Base-by-base conservation (phyloP, 1,139 yeast species). In the Protomyces pachydermus region DNA sequence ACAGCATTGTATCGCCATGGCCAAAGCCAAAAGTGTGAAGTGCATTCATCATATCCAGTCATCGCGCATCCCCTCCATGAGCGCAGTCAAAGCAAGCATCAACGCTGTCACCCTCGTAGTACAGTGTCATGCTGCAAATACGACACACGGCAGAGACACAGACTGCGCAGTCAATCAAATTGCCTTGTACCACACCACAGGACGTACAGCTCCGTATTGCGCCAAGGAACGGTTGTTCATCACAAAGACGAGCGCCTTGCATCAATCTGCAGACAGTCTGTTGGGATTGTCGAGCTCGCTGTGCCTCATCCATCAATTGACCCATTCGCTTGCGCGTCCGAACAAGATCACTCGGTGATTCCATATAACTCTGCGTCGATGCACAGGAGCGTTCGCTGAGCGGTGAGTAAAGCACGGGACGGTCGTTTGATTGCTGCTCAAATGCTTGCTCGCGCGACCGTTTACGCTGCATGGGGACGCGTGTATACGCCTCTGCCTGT, bases 1-100 rank as follows among this genome's bases (percentile, higher is more conserved):
- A 52, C 10, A 14, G 1, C 16, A 32, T 20, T 38, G 51, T 32
- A 23, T 23, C 54, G 37, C 39, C 38, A 25, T 12, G 16, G 28
- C 25, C 38, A 55, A 45, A 55, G 28, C 25, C 38, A 55, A 45
- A 55, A 42, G 14, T 12, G 28, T 14, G 25, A 28, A 6, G 8
- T 2, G 4, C 32, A 28, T 6, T 1, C 32, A 28, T 4, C 32
- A 28, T 28, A 28, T 2, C 8, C 32, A 28, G 3, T 28, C 8
- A 28, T 28, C 32, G 32, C 32, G 32, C 32, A 28, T 32, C 5
- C 14, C 46, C 25, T 4, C 35, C 38, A 12, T 39, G 32, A 8
- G 61, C 14, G 35, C 62, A 58, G 16, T 52, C 56, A 32, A 58
- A 54, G 42, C 62, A 58, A 9, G 38, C 62, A 14, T 52, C 55